phyloP scores from a whole-genome alignment of 1,139 yeast species.

The Lodderomyces orthopsilosis region DNA sequence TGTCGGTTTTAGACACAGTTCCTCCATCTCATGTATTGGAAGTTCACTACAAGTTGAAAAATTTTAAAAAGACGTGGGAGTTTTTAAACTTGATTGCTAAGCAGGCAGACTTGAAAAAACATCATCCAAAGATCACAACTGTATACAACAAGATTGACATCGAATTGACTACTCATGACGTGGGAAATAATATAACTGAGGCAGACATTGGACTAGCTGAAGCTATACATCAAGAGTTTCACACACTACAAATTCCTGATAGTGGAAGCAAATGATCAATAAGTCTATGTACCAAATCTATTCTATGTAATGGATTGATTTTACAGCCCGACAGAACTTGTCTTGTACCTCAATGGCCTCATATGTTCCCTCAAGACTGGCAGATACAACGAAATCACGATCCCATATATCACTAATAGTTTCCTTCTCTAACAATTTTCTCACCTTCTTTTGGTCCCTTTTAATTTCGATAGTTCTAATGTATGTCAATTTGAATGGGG shows the following conservation, averaged over 20 bases:
- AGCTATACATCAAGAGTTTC: slow-evolving; percentile 12
- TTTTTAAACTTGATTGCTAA: slow-evolving; percentile 63
- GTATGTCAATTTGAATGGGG: slow-evolving; percentile 66
- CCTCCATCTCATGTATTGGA: slow-evolving; percentile 14
- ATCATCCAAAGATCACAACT: slow-evolving; percentile 70
- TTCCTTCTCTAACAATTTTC: slow-evolving; percentile 67
- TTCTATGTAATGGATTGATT: slow-evolving; percentile 13
- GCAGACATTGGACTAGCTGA: slow-evolving; percentile 61
- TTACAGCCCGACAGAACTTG: slow-evolving; percentile 66
- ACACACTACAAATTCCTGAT: slow-evolving; percentile 3
- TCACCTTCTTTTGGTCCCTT: slow-evolving; percentile 20
- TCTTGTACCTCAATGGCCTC: slow-evolving; percentile 88
- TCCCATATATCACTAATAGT: slow-evolving; percentile 69
- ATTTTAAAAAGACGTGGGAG: slow-evolving; percentile 61
- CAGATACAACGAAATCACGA: slow-evolving; percentile 65
- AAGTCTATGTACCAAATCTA: slow-evolving; percentile 8
- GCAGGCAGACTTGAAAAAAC: slow-evolving; percentile 59
- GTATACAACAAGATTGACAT: slow-evolving; percentile 61
- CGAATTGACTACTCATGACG: slow-evolving; percentile 68
- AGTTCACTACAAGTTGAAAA: slow-evolving; percentile 37
- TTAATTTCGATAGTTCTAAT: slow-evolving; percentile 44
- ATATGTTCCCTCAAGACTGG: slow-evolving; percentile 88
- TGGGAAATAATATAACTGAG: slow-evolving; percentile 49
- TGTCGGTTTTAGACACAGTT: slow-evolving; percentile 6
- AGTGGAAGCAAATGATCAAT: neutral